Base-by-base conservation (phyloP, 345 rosid species). In the Brassica incana region DNA sequence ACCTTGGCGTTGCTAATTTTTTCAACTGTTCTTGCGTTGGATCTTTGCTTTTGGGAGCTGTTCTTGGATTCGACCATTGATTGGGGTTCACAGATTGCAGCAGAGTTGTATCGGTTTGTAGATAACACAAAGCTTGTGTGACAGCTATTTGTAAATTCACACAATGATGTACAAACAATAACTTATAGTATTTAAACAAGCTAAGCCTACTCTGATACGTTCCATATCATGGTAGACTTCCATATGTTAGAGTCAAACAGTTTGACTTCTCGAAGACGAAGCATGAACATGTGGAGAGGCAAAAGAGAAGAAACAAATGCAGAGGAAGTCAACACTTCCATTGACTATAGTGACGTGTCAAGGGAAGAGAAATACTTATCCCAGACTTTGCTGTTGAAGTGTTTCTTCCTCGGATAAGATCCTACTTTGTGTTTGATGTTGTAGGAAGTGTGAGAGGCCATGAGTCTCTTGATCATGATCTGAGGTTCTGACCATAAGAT, bases 21-120 rank as follows among this genome's bases (percentile, higher is more conserved):
- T 80, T 92, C 95, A 7, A 85, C 87, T 0, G 87, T 92, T 5
- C 97, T 95, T 4, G 99, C 97, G 0, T 1, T 92, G 62, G 98
- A 92, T 84, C 93, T 95, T 68, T 92, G 90, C 91, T 88, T 90
- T 38, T 92, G 97, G 98, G 95, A 88, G 80, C 88, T 89, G 12
- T 92, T 95, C 77, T 86, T 86, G 18, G 88, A 86, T 77, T 85
- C 89, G 1, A 77, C 92, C 0, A 87, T 87, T 67, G 79, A 81
- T 58, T 92, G 88, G 92, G 66, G 88, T 69, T 86, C 94, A 0
- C 85, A 90, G 52, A 64, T 81, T 43, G 91, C 86, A 4, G 69
- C 73, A 0, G 83, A 84, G 74, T 54, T 90, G 66, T 40, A 72
- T 56, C 86, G 74, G 10, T 83, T 87, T 65, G 70, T 88, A 27